Evolutionary conservation across 2,329 filamentous ascomycete species (phyloP), one percentile per base, ranked within the genome.

Genomic region (Verticillium dahliae): DNA sequence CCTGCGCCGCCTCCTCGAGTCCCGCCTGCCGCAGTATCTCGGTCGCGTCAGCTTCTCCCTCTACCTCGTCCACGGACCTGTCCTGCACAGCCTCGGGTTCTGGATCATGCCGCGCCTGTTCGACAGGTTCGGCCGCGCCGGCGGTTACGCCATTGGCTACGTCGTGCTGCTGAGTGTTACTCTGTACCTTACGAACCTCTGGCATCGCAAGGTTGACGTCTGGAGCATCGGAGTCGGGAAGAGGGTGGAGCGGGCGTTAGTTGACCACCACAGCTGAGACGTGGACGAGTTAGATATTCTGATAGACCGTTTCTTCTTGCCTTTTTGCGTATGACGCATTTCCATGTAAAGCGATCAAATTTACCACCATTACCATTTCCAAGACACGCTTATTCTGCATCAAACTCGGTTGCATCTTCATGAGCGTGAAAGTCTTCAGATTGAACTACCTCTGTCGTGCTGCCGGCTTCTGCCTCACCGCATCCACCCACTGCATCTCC

Each of bases 31-130:
- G 11, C 76, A 77, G 62, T 76, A 78, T 56, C 68, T 78, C 0
- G 76, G 76, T 13, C 71, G 68, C 56, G 68, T 78, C 62, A 77
- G 74, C 62, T 78, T 77, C 68, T 75, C 74, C 1, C 66, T 78
- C n/a, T 78, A 78, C 62, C 73, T 78, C 4, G 68, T 78, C 5
- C 76, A 78, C 54, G 69, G 69, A 2, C 69, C 69, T 3, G 69
- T 71, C 6, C 62, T 71, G 18, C 68, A 70, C 59, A 66, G 68
- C 10, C 62, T 70, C 10, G 69, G 69, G 11, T 70, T 70, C 65
- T 71, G 68, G 68, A 64, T 70, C 60, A 77, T 78, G 75, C 75
- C 75, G 5, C 65, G 74, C 9, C 65, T 77, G 2, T 77, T 77
- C 54, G 75, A 77, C 22, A 66, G 60, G 13, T 69, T 77, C 14